Evolutionary conservation across 352 stramenopile species (phyloP).

Genomic region (Globisporangium sylvaticum): DNA sequence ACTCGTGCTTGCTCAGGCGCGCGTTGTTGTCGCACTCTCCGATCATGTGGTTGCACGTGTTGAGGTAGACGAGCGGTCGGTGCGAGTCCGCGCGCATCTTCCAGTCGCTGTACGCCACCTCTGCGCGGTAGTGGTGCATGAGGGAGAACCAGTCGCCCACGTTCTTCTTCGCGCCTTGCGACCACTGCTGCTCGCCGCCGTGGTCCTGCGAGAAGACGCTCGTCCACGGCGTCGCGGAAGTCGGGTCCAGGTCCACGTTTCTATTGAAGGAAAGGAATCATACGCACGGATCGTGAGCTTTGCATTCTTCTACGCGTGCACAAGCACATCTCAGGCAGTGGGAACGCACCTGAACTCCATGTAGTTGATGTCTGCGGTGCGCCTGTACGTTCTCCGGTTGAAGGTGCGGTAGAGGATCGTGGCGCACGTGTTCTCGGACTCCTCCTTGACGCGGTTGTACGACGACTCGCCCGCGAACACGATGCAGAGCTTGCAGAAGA

Average conservation of each 20-base stretch:
- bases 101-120: slow-evolving; percentile 53
- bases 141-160: slow-evolving; percentile 85
- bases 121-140: slow-evolving; percentile 82
- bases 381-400: slow-evolving; percentile 83
- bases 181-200: slow-evolving; percentile 72
- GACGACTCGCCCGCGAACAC: slow-evolving; percentile 80
- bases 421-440: slow-evolving; percentile 70
- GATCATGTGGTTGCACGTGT: slow-evolving; percentile 91
- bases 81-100: slow-evolving; percentile 30
- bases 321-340: no score
- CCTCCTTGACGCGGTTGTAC: slow-evolving; percentile 74
- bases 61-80: slow-evolving; percentile 77
- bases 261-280: slow-evolving; percentile 16
- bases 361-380: slow-evolving; percentile 88
- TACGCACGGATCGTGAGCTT: background rate
- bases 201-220: slow-evolving; percentile 74
- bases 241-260: slow-evolving; percentile 56
- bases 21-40: slow-evolving; percentile 81
- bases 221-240: slow-evolving; percentile 40
- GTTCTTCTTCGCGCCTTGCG: slow-evolving; percentile 80
- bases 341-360: slow-evolving; percentile 69
- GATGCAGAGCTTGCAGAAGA: slow-evolving; percentile 79
- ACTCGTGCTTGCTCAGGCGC: slow-evolving; percentile 70
- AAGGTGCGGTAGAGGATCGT: slow-evolving; percentile 83
- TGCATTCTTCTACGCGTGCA: background rate